These are phyloP conservation scores for Candolleomyces efflorescens DNA, from an alignment of 768 basidiomycete species.

Conservation along the genomic window DNA sequence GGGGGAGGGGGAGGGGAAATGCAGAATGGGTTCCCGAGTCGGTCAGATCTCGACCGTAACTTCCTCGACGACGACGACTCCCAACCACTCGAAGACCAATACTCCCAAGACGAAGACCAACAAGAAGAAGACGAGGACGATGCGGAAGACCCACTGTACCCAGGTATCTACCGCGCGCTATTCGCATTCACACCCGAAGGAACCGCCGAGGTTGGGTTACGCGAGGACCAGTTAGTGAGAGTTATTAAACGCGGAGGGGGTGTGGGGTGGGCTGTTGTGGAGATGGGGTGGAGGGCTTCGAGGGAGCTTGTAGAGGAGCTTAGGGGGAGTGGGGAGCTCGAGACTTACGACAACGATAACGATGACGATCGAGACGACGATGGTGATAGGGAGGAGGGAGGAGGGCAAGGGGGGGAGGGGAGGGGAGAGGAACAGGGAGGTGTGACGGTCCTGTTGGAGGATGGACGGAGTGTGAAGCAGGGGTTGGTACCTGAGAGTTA, in stretches of 20 bases:
- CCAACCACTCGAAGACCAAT: constrained; percentile 15
- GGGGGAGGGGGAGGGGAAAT: constrained; percentile 14
- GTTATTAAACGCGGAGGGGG: constrained; percentile 76
- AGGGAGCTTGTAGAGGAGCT: constrained; percentile 72
- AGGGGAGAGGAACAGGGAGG: constrained; percentile 9
- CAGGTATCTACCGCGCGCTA: constrained; percentile 73
- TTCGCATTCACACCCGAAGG: constrained; percentile 80
- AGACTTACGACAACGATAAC: constrained; percentile 1
- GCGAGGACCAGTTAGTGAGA: constrained; percentile 70
- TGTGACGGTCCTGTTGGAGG: constrained; percentile 9
- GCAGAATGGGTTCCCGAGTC: constrained; percentile 37
- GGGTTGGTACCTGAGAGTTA: constrained; percentile 81
- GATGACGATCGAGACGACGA: background rate
- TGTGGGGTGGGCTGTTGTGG: constrained; percentile 77
- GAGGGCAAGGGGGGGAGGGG: constrained; percentile 9
- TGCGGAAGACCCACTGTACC: constrained; percentile 45
- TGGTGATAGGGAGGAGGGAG: constrained; percentile 3
- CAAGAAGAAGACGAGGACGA: constrained; percentile 26
- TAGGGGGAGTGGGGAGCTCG: constrained; percentile 6
- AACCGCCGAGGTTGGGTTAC: constrained; percentile 76
- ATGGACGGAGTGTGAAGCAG: constrained; percentile 31
- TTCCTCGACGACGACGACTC: constrained; percentile 29
- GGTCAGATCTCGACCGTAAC: constrained; percentile 33
- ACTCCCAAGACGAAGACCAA: background rate
- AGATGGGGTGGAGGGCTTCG: constrained; percentile 16